Percentiles rank a stretch among this genome's conserved stretches.
phyloP scores from a whole-genome alignment of 495 filamentous ascomycete genomes.

The Parachaetomium inaequale region DNA sequence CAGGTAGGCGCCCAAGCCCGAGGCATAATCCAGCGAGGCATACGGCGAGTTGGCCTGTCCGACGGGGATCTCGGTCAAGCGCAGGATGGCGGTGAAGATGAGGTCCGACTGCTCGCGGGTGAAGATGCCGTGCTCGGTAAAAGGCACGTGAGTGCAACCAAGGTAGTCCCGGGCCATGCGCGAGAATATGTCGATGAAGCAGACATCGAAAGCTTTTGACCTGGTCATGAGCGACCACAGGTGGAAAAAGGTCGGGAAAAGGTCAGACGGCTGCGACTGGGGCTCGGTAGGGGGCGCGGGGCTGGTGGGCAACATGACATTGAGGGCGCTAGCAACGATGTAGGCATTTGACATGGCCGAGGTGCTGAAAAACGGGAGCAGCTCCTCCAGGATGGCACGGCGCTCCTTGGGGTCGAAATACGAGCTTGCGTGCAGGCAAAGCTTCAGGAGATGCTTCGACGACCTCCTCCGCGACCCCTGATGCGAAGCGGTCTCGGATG shows the following conservation, averaged over 20 bases:
- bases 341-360: constrained; percentile 87
- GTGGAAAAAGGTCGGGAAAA: constrained; percentile 89
- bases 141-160: constrained; percentile 67
- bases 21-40: constrained; percentile 74
- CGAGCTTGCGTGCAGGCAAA: constrained; percentile 81
- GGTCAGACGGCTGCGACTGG: constrained; percentile 73
- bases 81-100: constrained; percentile 86
- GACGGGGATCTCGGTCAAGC: constrained; percentile 92
- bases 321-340: constrained; percentile 79
- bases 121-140: constrained; percentile 85
- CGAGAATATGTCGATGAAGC: constrained; percentile 85
- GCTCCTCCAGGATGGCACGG: constrained; percentile 84
- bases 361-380: constrained; percentile 92
- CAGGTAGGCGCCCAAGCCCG: constrained; percentile 77
- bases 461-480: constrained; percentile 42
- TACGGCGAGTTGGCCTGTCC: constrained; percentile 95
- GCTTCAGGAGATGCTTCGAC: constrained; percentile 64
- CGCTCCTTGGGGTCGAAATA: constrained; percentile 90
- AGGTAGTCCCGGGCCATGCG: constrained; percentile 80
- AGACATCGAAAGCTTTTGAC: constrained; percentile 81
- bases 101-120: constrained; percentile 87
- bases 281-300: constrained; percentile 66
- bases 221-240: constrained; percentile 91
- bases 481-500: constrained; percentile 63
- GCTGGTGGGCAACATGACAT: constrained; percentile 82